Base-by-base conservation (phyloP, 2,329 filamentous ascomycete genomes). In the Clarireedia hainanense region DNA sequence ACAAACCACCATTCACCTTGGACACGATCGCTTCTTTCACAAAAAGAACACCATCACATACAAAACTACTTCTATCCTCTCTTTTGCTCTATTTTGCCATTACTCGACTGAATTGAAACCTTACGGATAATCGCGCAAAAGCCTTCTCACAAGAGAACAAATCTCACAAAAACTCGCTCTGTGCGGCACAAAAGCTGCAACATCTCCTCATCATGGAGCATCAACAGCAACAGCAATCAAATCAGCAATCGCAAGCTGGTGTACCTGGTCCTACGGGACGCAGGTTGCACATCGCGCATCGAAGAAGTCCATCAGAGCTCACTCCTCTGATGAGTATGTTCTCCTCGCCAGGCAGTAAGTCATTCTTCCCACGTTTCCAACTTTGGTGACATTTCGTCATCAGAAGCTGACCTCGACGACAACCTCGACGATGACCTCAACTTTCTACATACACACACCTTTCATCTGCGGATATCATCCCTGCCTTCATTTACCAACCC, bases 291-390 rank as follows among this genome's bases (percentile, higher is more conserved):
- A 96, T 97, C 75, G 92, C 92, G 69, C 92, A 97, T 78, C 88
- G 92, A 71, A 86, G 92, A 74, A 96, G 91, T 76, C 94, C 92
- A 63, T 97, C 94, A 65, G 94, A 97, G 80, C 80, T 97, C 74
- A 97, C 92, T 58, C 94, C 92, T 63, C 78, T 97, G 74, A 95
- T 97, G 89, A 95, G 91, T 90, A 89, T 84, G 89, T 90, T 81
- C 73, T 66, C 63, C 26, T 63, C 59, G 62, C 79, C 80, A 63
- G 78, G 77, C 73, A 84, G 83, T 86, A 77, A 80, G 82, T 80
- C 54, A 57, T 61, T 20, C 7, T n/a, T 42, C 42, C 42, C 54
- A 58, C 50, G 36, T 26, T 60, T 47, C 56, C 37, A 60, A 12
- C 9, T n/a, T 53, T 56, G 53, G 48, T 50, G 49, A 61, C 24